A percentile compares a stretch with the other conserved stretches of the same genome.
Conservation (phyloP, 208 protist species). For the Crithidia acanthocephali region DNA sequence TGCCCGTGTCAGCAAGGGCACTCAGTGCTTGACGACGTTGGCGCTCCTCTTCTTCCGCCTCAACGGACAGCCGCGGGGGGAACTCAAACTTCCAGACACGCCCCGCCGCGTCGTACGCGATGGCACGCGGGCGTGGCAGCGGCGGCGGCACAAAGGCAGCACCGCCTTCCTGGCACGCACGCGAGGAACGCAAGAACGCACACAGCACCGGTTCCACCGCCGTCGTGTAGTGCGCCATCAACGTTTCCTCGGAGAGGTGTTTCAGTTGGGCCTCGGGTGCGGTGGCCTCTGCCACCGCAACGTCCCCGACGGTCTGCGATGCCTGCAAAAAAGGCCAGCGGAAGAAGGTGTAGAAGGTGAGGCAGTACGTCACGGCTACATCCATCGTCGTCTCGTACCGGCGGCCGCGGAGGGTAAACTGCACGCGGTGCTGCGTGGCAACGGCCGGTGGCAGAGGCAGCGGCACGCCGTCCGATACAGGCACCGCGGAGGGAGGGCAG, state of each 20-base stretch:
- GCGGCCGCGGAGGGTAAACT: conserved; percentile 62
- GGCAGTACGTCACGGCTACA: conserved; percentile 50
- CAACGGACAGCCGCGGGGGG: conserved; percentile 29
- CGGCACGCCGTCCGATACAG: background rate
- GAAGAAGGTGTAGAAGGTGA: conserved; percentile 67
- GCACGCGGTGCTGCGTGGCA: conserved; percentile 46
- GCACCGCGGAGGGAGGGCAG: too few relatives aligned
- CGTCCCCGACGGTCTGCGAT: conserved; percentile 24
- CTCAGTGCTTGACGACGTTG: conserved; percentile 2
- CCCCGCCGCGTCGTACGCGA: conserved; percentile 32
- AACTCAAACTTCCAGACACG: conserved; percentile 49
- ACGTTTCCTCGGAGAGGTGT: conserved; percentile 5
- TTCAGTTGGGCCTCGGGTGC: background rate
- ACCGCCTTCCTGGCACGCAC: too few relatives aligned
- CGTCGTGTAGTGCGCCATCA: conserved; percentile 17
- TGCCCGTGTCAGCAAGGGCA: too few relatives aligned
- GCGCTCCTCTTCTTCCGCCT: conserved; percentile 20
- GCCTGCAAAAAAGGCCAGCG: conserved; percentile 23
- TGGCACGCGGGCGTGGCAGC: conserved; percentile 28
- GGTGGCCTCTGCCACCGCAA: background rate
- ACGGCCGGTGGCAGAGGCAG: conserved; percentile 20
- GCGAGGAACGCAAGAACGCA: conserved; percentile 17
- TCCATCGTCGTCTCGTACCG: conserved; percentile 73
- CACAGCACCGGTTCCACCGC: conserved; percentile 25
- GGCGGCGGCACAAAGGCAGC: conserved; percentile 7